Percentiles rank a stretch among this genome's conserved stretches.
Conservation (phyloP, 371 early-diverging fungal species). For the Funneliformis caledonium region DNA sequence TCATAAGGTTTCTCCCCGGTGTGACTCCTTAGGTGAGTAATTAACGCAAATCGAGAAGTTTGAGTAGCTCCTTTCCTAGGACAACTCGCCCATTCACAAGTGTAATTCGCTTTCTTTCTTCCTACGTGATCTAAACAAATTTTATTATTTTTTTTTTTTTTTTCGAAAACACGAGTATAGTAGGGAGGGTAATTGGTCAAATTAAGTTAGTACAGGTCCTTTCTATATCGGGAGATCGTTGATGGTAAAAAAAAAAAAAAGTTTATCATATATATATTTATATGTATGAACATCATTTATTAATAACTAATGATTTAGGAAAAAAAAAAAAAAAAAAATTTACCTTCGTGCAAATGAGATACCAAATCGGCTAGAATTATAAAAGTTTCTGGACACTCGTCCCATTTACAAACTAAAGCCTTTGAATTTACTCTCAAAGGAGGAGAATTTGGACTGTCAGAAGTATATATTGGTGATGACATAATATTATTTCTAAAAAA, state of each 20-base stretch:
- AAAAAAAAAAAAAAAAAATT: too few species aligned
- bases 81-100: slow-evolving; percentile 68
- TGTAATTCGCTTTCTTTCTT: slow-evolving; percentile 65
- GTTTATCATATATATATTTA: slow-evolving; percentile 6
- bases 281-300: background rate
- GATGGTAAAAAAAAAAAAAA: background rate
- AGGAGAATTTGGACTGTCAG: slow-evolving; percentile 6
- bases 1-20: slow-evolving; percentile 74
- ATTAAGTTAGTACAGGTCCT: slow-evolving; percentile 8
- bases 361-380: slow-evolving; percentile 18
- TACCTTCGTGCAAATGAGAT: slow-evolving; percentile 34
- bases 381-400: slow-evolving; percentile 8
- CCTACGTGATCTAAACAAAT: slow-evolving; percentile 61
- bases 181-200: background rate
- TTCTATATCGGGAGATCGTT: slow-evolving; percentile 13
- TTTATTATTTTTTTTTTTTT: background rate
- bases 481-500: background rate
- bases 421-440: background rate
- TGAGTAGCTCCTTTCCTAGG: slow-evolving; percentile 62
- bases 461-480: slow-evolving; percentile 9
- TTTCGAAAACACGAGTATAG: background rate
- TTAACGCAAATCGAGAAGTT: slow-evolving; percentile 67
- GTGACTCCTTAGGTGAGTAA: slow-evolving; percentile 71
- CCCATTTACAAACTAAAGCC: slow-evolving; percentile 32
- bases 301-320: background rate